Evolutionary conservation across 176 grass and related monocot species (phyloP), one percentile per base, ranked within the genome.

Genomic region (Oryza officinalis): DNA sequence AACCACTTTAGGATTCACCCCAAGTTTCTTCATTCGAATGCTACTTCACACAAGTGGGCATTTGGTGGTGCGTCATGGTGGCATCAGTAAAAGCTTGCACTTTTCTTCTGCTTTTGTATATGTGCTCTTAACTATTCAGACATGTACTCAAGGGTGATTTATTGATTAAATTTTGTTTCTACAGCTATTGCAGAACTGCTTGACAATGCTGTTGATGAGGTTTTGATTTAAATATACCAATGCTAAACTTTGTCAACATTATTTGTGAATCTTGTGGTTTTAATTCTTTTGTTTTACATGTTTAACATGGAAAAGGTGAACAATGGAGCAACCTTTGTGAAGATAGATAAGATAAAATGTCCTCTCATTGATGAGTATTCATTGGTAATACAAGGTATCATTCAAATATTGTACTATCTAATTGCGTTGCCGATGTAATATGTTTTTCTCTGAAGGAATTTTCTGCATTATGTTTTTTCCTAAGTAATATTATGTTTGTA

Each of bases 11-110:
- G 80, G 84, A 67, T 92, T 76, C 84, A 90, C 79, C 91, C 91
- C 79, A 92, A 92, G 72, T 92, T 92, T 79, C 91, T 92, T 72
- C 91, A 90, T 75, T 92, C 90, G 10, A 92, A 92, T 81, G 90
- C 91, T 52, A 92, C 91, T 70, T 92, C 91, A 38, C 91, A 92
- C 74, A 92, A 89, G 61, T 92, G 91, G 91, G 84, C 75, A 46
- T 90, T 92, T 81, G 91, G 87, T 76, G 91, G 91, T 92, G 33
- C 40, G 87, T 89, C 63, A 74, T 81, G 67, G 10, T 75, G 72
- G 22, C 54, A 70, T 47, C 26, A 40, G 10, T 82, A 40, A 27
- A 83, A 54, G 8, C 65, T 41, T 14, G 23, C 44, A 32, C 23
- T 85, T 71, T 72, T 35, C 33, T 35, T 35, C 33, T 35, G 33